Evolutionary conservation across 352 stramenopile genomes (phyloP).

Genomic region (Globisporangium uncinulatum): DNA sequence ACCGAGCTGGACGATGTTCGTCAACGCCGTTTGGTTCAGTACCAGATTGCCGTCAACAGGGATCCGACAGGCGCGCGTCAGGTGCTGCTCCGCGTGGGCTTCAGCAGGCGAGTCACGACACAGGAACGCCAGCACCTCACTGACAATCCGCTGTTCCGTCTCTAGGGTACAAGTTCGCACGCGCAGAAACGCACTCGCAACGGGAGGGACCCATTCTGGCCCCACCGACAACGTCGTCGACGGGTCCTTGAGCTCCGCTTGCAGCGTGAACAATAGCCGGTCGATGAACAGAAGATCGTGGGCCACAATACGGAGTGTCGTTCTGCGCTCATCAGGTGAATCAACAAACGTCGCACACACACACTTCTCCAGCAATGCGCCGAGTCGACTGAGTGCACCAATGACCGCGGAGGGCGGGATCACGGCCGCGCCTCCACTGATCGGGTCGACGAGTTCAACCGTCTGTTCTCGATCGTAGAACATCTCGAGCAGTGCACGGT

Average conservation of each 20-base stretch:
- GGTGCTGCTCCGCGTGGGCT: background rate
- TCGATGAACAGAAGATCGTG: slow-evolving; percentile 42
- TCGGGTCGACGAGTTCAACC: slow-evolving; percentile 28
- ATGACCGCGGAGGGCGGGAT: slow-evolving; percentile 18
- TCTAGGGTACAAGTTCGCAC: slow-evolving; percentile 22
- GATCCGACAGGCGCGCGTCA: background rate
- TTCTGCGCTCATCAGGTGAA: background rate
- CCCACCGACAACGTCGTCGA: background rate
- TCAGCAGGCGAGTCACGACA: background rate
- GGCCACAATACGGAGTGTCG: slow-evolving; percentile 16
- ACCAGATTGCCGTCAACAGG: slow-evolving; percentile 33
- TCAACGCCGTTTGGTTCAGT: slow-evolving; percentile 34
- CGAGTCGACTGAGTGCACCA: slow-evolving; percentile 19
- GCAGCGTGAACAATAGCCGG: slow-evolving; percentile 41
- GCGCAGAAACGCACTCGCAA: background rate
- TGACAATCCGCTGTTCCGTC: slow-evolving; percentile 17
- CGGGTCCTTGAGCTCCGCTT: slow-evolving; percentile 12
- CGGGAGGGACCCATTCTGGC: background rate
- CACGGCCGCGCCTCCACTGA: slow-evolving; percentile 24
- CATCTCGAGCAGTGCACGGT: slow-evolving; percentile 23
- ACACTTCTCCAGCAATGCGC: slow-evolving; percentile 21
- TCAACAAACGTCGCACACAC: slow-evolving; percentile 6
- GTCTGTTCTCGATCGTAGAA: slow-evolving; percentile 33
- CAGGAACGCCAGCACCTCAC: slow-evolving; percentile 1
- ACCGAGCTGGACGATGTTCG: slow-evolving; percentile 34